Evolutionary conservation across 1,139 yeast species (phyloP), one percentile per base, ranked within the genome.

Genomic region (Protomyces lactucae-debilis): DNA sequence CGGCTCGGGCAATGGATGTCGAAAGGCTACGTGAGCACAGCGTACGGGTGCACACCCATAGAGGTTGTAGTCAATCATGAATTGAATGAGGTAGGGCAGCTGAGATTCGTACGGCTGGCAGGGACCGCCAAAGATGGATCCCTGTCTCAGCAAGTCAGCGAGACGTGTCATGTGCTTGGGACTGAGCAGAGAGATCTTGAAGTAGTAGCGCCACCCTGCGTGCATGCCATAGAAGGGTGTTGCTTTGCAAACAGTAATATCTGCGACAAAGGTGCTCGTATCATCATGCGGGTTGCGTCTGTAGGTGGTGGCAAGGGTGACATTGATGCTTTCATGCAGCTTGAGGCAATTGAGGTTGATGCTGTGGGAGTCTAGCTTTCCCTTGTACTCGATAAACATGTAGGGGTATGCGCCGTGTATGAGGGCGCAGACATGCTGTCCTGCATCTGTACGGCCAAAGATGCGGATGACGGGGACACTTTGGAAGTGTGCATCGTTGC

Each of bases 331-430:
- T 67, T 70, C 32, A 61, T 51, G 40, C 64, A 66, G 36, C 45
- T 43, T 67, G 25, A 64, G 56, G 25, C 53, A 54, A 52, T 37
- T 52, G 28, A n/a, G 14, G 3, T 45, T 45, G 40, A 55, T 70
- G 2, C 69, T 67, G 3, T 69, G 70, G 9, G 69, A 68, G 48
- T 70, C 71, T 8, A 74, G 68, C 1, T 75, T 69, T 0, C 82
- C 84, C 54, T 76, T 76, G 69, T 81, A 86, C 52, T 83, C 84
- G 2, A 92, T 78, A 71, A 82, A 91, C 6, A 93, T 70, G 72
- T 93, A 93, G 0, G 98, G 99, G 69, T 80, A 88, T 28, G 83
- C 83, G 63, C 95, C 93, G 76, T 92, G 98, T 10, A 95, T 78
- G 73, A 93, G 97, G 0, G 88, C 79, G 16, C 84, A 72, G 23